Conservation (phyloP, 208 protist species). For the Acanthamoeba sp. region DNA sequence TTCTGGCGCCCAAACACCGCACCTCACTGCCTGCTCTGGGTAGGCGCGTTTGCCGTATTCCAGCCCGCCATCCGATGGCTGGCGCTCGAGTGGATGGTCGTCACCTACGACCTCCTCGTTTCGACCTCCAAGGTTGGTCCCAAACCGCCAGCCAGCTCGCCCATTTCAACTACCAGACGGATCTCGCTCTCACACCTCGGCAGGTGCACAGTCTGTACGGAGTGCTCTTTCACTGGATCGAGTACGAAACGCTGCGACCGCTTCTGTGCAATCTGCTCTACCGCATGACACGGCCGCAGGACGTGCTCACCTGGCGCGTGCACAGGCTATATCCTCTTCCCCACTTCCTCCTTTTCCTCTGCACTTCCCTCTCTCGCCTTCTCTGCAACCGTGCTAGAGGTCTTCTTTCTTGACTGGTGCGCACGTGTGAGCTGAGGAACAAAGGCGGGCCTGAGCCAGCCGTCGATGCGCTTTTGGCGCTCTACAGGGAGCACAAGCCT, state of each 20-base stretch:
- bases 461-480: not conserved
- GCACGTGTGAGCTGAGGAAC: not conserved
- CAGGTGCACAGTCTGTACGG: conserved; percentile 59
- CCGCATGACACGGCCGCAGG: conserved; percentile 27
- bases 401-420: not conserved
- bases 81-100: conserved; percentile 37
- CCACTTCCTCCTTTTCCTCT: not conserved
- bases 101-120: not conserved
- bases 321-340: conserved; percentile 31
- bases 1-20: no score
- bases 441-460: not conserved
- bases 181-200: not conserved
- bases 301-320: conserved; percentile 7
- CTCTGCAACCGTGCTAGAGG: not conserved
- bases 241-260: conserved; percentile 22
- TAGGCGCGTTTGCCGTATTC: not conserved
- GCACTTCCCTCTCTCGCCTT: not conserved
- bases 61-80: not conserved
- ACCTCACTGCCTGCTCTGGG: not conserved
- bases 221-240: conserved; percentile 55
- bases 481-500: not conserved
- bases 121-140: conserved; percentile 17
- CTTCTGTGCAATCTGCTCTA: conserved; percentile 67
- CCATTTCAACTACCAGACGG: no score
- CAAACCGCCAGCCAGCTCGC: not conserved